phyloP scores from a whole-genome alignment of 345 rosid genomes.

The Orychophragmus violaceus region DNA sequence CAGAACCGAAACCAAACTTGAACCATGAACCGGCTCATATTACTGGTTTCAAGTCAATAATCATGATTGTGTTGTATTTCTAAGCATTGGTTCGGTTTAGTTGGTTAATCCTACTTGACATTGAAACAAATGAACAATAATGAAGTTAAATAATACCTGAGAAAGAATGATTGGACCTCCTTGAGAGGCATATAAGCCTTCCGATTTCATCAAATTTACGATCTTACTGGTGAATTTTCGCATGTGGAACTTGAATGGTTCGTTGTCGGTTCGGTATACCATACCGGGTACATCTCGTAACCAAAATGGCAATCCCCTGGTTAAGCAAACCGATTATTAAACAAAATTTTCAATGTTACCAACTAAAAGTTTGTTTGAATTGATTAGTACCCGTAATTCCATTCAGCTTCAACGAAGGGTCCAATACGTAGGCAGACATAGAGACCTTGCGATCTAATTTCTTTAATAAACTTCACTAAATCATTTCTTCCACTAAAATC shows the following conservation, averaged over 20 bases:
- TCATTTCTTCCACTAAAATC: conserved; percentile 80
- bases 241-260: conserved; percentile 79
- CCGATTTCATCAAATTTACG: conserved; percentile 70
- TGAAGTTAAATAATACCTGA: conserved; percentile 41
- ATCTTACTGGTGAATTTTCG: conserved; percentile 59
- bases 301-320: conserved; percentile 89
- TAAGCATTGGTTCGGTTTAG: neutral
- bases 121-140: neutral
- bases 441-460: conserved; percentile 70
- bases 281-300: conserved; percentile 72
- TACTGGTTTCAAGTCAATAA: neutral
- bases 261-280: conserved; percentile 64
- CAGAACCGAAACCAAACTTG: no score
- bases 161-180: conserved; percentile 97
- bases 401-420: conserved; percentile 77
- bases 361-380: neutral
- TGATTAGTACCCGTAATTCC: conserved; percentile 69
- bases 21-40: neutral
- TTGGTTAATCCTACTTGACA: neutral
- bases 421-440: conserved; percentile 81
- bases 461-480: conserved; percentile 65
- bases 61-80: neutral
- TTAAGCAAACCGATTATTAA: neutral
- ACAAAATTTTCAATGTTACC: neutral
- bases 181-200: conserved; percentile 73